Base-by-base conservation (phyloP, 306 rosid genomes). In the Erythrophleum fordii region DNA sequence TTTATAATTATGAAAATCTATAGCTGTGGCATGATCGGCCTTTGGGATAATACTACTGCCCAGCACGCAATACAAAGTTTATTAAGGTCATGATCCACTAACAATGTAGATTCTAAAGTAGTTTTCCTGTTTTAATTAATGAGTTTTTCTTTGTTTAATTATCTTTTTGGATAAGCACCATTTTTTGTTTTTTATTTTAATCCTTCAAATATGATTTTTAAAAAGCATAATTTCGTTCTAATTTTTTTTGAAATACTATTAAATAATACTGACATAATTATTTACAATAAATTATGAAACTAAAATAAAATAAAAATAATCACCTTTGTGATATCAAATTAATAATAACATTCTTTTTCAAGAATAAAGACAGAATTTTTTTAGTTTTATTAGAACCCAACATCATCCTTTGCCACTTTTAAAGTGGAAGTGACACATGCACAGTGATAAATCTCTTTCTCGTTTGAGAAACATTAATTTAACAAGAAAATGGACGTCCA, bases 61-160 rank as follows among this genome's bases (percentile, higher is more conserved):
- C 61, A 49, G 48, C 86, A 78, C 81, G 79, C 61, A 73, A 35
- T 60, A 48, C 34, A 41, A 44, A 81, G 56, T 65, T 39, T 28
- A 72, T 46, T 81, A 85, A 59, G 76, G 73, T 72, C 86, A 48
- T 83, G 76, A 48, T 81, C 86, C 89, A 85, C 88, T 83, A 62
- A 42, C 66, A 66, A 45, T 44, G 76, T 72, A 86, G 83, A 72
- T 66, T 6, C 26, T 48, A n/a, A n/a, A n/a, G n/a, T n/a, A n/a
- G n/a, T n/a, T n/a, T n/a, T n/a, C n/a, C n/a, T n/a, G n/a, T n/a
- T n/a, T n/a, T n/a, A n/a, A n/a, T n/a, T 77, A 68, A 83, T 76
- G n/a, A 37, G 49, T 22, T 77, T 73, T 61, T 22, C 23, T 81
- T 29, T 46, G n/a, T 77, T 28, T n/a, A 11, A 45, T 53, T 45